phyloP scores from a whole-genome alignment of 768 basidiomycete genomes.

The Leccinum subtestaceum region DNA sequence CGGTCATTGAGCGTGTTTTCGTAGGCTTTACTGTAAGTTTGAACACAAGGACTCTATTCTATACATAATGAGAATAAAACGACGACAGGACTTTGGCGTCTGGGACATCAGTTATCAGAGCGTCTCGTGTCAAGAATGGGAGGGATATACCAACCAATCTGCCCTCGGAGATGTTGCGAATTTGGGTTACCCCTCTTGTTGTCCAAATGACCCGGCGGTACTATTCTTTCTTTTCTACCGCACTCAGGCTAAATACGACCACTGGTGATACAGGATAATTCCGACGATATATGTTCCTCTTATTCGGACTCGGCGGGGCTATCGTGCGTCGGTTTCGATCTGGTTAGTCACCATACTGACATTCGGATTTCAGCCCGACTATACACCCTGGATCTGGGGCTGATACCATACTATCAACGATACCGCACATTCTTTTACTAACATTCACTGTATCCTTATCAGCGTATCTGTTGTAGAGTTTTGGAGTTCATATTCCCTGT shows the following conservation, averaged over 20 bases:
- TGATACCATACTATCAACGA: slow-evolving; percentile 8
- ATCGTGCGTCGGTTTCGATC: slow-evolving; percentile 43
- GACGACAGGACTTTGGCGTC: slow-evolving; percentile 72
- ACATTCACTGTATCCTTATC: slow-evolving; percentile 15
- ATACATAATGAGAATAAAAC: neutral
- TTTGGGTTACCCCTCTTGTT: slow-evolving; percentile 62
- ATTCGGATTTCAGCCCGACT: slow-evolving; percentile 27
- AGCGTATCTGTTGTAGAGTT: slow-evolving; percentile 19
- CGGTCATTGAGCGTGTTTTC: slow-evolving; percentile 30
- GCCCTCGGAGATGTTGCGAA: slow-evolving; percentile 67
- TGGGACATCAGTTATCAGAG: slow-evolving; percentile 77
- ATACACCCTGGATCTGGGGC: slow-evolving; percentile 26
- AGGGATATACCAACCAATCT: slow-evolving; percentile 52
- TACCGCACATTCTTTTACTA: slow-evolving; percentile 21
- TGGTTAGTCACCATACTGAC: slow-evolving; percentile 3
- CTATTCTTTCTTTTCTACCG: slow-evolving; percentile 11
- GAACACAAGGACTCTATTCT: neutral
- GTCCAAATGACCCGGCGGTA: slow-evolving; percentile 67
- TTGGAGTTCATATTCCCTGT: neutral
- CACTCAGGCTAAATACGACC: slow-evolving; percentile 6
- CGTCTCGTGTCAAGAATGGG: slow-evolving; percentile 67
- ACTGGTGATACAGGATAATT: slow-evolving; percentile 34
- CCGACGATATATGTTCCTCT: slow-evolving; percentile 60
- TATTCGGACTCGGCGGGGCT: slow-evolving; percentile 66
- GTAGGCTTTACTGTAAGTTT: slow-evolving; percentile 40